Percentiles rank a stretch among this genome's conserved stretches.
Conservation (phyloP, 805 yeast species). For the Candida easanensis region DNA sequence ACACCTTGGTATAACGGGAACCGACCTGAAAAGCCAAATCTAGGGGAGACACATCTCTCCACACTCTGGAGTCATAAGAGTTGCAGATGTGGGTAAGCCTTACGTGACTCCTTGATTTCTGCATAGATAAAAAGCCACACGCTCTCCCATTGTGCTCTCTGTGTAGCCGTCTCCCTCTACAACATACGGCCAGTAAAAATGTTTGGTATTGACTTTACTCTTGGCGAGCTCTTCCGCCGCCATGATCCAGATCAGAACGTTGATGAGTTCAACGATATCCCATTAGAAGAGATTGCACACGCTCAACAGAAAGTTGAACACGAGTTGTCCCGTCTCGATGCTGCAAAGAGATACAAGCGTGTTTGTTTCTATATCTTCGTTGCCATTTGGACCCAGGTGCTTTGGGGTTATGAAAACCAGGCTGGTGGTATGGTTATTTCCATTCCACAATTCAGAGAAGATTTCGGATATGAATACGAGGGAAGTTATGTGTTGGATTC, state of each 20-base stretch:
- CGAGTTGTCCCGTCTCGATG: constrained; percentile 24
- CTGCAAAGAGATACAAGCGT: constrained; percentile 35
- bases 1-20: too few species aligned
- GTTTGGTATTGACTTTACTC: background rate
- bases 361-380: constrained; percentile 39
- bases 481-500: constrained; percentile 36
- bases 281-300: constrained; percentile 9
- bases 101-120: too few species aligned
- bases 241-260: constrained; percentile 2
- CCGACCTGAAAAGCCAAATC: too few species aligned
- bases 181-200: too few species aligned
- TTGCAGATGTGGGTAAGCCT: too few species aligned
- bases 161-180: too few species aligned
- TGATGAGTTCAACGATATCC: constrained; percentile 2
- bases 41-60: too few species aligned
- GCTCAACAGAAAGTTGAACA: constrained; percentile 17
- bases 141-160: too few species aligned
- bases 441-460: constrained; percentile 35
- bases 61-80: too few species aligned
- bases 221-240: background rate
- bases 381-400: constrained; percentile 35
- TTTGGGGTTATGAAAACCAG: constrained; percentile 42
- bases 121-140: too few species aligned
- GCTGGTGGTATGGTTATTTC: constrained; percentile 36
- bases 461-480: constrained; percentile 27